Conservation (phyloP, 2,329 filamentous ascomycete species). For the Alternaria sp. region DNA sequence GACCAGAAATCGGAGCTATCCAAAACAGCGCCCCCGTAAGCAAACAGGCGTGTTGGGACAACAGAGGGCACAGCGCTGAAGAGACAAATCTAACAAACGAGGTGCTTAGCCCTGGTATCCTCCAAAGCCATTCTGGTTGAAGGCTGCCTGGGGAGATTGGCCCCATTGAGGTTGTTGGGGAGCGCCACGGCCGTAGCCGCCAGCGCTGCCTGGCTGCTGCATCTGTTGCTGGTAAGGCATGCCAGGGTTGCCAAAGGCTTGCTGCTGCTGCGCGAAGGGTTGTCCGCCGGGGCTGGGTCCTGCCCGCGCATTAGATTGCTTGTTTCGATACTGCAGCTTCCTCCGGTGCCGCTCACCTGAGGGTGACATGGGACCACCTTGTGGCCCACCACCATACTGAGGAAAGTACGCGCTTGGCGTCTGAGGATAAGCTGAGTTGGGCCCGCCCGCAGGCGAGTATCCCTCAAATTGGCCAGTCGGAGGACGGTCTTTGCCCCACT, state of each 20-base stretch:
- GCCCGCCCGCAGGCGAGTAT: constrained; percentile 76
- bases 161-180: constrained; percentile 62
- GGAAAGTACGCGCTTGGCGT: constrained; percentile 86
- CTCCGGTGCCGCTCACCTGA: constrained; percentile 55
- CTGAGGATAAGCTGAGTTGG: constrained; percentile 76
- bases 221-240: constrained; percentile 55
- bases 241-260: constrained; percentile 68
- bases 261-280: constrained; percentile 61
- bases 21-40: constrained; percentile 45
- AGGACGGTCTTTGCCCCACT: constrained; percentile 99
- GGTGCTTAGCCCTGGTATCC: constrained; percentile 63
- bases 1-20: constrained; percentile 43
- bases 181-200: constrained; percentile 81
- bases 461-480: constrained; percentile 83
- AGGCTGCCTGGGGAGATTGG: constrained; percentile 55
- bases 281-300: constrained; percentile 66
- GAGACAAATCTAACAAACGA: constrained; percentile 25
- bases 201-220: constrained; percentile 68
- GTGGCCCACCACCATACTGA: constrained; percentile 79
- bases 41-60: constrained; percentile 43
- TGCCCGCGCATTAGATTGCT: constrained; percentile 49
- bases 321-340: constrained; percentile 45
- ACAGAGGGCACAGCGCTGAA: constrained; percentile 39
- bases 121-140: constrained; percentile 63
- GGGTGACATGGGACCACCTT: constrained; percentile 62